Evolutionary conservation across 148 eudicot genomes (phyloP).

Genomic region (Spergularia marina): DNA sequence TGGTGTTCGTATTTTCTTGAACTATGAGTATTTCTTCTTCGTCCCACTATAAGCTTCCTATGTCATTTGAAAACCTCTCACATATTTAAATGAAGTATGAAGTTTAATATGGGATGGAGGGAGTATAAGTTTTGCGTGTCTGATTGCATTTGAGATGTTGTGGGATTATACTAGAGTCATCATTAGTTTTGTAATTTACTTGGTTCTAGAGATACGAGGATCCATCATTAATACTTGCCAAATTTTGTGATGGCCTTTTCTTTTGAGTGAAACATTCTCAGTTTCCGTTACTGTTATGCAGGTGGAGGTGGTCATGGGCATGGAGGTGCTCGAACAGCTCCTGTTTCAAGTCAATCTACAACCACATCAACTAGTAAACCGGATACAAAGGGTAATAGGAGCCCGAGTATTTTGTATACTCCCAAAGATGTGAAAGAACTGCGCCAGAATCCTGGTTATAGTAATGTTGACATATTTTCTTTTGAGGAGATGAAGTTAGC

Average conservation of each 20-base stretch:
- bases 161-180: background rate
- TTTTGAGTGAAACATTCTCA: background rate
- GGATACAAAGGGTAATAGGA: conserved; percentile 34
- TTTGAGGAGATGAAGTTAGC: conserved; percentile 84
- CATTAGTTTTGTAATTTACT: background rate
- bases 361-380: conserved; percentile 23
- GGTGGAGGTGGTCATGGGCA: conserved; percentile 24
- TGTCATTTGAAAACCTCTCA: too few species aligned
- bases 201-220: background rate
- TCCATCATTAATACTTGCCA: background rate
- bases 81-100: too few species aligned
- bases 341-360: conserved; percentile 25
- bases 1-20: too few species aligned
- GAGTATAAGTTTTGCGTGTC: too few species aligned
- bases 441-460: conserved; percentile 59
- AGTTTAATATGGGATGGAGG: too few species aligned
- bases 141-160: background rate
- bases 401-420: conserved; percentile 39
- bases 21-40: too few species aligned
- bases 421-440: conserved; percentile 78
- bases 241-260: background rate
- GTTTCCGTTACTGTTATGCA: conserved; percentile 19
- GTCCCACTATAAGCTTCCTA: too few species aligned
- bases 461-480: conserved; percentile 73
- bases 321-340: conserved; percentile 22